Percentiles rank a stretch among this genome's conserved stretches.
These are phyloP conservation scores for Elaphomyces granulatus DNA, from an alignment of 495 filamentous ascomycete species.

Conservation along the genomic window DNA sequence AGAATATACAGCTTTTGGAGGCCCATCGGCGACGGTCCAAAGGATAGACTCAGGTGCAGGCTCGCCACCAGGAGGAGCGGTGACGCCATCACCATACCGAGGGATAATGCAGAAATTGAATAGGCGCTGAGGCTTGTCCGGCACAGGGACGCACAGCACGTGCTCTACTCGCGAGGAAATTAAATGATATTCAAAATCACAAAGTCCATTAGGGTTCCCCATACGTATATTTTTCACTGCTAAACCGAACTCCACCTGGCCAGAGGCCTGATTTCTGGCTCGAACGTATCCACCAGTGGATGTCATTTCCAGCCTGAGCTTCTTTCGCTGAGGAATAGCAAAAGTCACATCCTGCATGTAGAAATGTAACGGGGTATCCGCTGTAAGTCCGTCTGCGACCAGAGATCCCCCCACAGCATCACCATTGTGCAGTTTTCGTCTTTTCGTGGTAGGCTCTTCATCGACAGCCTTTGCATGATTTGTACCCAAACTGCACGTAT, in stretches of 20 bases:
- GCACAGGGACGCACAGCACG: slow-evolving; percentile 68
- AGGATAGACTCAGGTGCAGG: slow-evolving; percentile 53
- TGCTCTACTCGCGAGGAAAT: slow-evolving; percentile 45
- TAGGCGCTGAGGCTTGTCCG: slow-evolving; percentile 78
- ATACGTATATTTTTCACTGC: slow-evolving; percentile 61
- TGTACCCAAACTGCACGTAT: slow-evolving; percentile 27
- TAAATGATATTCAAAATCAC: too few species aligned
- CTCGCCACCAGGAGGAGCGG: slow-evolving; percentile 20
- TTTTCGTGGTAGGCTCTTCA: slow-evolving; percentile 35
- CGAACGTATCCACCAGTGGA: slow-evolving; percentile 45
- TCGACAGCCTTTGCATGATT: slow-evolving; percentile 14
- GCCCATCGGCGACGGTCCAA: slow-evolving; percentile 64
- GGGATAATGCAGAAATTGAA: slow-evolving; percentile 85
- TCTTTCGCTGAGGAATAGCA: slow-evolving; percentile 78
- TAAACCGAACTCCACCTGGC: slow-evolving; percentile 53
- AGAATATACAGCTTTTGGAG: slow-evolving; percentile 43
- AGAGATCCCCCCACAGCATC: slow-evolving; percentile 23
- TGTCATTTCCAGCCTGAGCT: slow-evolving; percentile 63
- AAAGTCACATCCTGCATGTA: slow-evolving; percentile 62
- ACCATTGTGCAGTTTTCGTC: slow-evolving; percentile 41
- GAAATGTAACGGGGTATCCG: slow-evolving; percentile 24
- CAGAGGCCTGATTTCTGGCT: slow-evolving; percentile 48
- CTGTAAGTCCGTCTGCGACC: slow-evolving; percentile 29
- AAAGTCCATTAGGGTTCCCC: too few species aligned
- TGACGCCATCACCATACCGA: slow-evolving; percentile 40